A percentile compares a stretch with the other conserved stretches of the same genome.
These are phyloP conservation scores for Pythium biforme DNA, from an alignment of 352 stramenopile species.

Conservation along the genomic window DNA sequence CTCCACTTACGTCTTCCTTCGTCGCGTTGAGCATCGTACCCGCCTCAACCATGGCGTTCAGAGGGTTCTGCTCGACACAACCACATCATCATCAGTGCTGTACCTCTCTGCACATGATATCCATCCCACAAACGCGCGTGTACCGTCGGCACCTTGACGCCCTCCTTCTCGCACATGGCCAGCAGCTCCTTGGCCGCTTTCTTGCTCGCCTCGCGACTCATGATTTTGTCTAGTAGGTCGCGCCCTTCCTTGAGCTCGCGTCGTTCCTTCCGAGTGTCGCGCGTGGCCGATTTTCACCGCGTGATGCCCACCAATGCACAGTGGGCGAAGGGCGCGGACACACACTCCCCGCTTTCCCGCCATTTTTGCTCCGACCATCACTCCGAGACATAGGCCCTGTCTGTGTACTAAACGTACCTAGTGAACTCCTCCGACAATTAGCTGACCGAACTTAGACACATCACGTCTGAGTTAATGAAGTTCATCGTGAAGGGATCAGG, in stretches of 20 bases:
- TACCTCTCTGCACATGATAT: not conserved
- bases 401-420: constrained; percentile 6
- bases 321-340: not conserved
- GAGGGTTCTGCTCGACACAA: constrained; percentile 40
- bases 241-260: not conserved
- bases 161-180: constrained; percentile 71
- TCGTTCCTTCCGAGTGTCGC: not conserved
- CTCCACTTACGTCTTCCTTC: constrained; percentile 54
- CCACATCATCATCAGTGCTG: not conserved
- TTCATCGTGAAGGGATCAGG: constrained; percentile 4
- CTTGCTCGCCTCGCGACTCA: constrained; percentile 48
- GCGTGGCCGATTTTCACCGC: constrained; percentile 1
- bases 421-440: not conserved
- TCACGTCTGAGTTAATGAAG: constrained; percentile 11
- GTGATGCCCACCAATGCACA: not conserved
- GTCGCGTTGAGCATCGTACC: constrained; percentile 86
- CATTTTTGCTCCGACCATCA: constrained; percentile 10
- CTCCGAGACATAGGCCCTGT: not conserved
- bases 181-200: constrained; percentile 79
- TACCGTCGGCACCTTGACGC: constrained; percentile 79
- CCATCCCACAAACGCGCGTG: not conserved
- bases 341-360: constrained; percentile 3
- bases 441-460: constrained; percentile 9
- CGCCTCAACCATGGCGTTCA: constrained; percentile 80
- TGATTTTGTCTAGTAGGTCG: not conserved